Percentiles rank a stretch among this genome's conserved stretches.
These are phyloP conservation scores for Amylocystis lapponica DNA, from an alignment of 768 basidiomycete species.

Conservation along the genomic window DNA sequence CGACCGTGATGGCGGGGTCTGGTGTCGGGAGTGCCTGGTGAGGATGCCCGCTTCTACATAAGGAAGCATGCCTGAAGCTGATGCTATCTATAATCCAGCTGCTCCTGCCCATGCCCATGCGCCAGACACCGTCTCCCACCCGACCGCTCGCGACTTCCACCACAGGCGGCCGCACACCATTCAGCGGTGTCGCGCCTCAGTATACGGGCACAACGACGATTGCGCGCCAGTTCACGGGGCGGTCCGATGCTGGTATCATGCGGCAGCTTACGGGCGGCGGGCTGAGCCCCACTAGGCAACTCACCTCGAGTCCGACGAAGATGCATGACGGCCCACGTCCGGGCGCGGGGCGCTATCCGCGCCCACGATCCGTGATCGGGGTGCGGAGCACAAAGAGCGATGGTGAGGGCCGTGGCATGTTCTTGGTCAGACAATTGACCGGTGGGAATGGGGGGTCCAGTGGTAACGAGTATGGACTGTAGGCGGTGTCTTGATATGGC, in stretches of 20 bases:
- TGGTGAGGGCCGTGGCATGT: constrained; percentile 66
- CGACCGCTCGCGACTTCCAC: constrained; percentile 42
- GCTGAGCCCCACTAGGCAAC: constrained; percentile 61
- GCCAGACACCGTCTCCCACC: constrained; percentile 50
- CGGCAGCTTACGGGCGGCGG: constrained; percentile 66
- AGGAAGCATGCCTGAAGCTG: constrained; percentile 6
- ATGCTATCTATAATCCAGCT: constrained; percentile 35
- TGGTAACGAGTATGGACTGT: constrained; percentile 17
- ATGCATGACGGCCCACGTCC: constrained; percentile 42
- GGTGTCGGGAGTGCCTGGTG: constrained; percentile 84
- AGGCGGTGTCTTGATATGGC: too few species aligned
- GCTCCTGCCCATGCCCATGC: constrained; percentile 43
- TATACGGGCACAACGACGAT: constrained; percentile 67
- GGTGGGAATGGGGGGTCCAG: constrained; percentile 33
- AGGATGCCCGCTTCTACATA: constrained; percentile 25
- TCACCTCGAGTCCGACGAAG: constrained; percentile 65
- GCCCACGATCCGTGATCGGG: constrained; percentile 77
- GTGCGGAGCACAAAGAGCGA: constrained; percentile 40
- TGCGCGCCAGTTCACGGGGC: constrained; percentile 69
- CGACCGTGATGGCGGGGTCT: constrained; percentile 62
- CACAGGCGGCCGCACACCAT: constrained; percentile 32
- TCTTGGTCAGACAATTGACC: constrained; percentile 74
- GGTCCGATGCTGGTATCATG: constrained; percentile 32
- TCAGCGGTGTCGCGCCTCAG: constrained; percentile 42
- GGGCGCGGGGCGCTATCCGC: constrained; percentile 37